Evolutionary conservation across 2,329 filamentous ascomycete genomes (phyloP).

Genomic region (Aquanectria penicillioides): DNA sequence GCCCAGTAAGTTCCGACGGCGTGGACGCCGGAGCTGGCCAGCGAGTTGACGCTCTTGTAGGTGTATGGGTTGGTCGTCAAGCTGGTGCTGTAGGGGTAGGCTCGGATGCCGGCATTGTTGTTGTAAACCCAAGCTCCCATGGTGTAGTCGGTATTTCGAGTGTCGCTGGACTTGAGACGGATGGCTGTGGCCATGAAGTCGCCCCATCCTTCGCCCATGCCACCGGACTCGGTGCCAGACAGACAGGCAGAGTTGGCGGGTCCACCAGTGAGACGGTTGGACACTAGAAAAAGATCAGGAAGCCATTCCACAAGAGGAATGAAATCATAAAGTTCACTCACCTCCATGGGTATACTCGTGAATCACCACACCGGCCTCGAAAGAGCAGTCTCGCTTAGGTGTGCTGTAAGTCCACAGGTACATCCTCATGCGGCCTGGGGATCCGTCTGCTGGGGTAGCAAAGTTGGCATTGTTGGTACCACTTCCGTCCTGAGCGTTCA

Average conservation of each 20-base stretch:
- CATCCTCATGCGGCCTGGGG: conserved; percentile 66
- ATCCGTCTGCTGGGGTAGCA: conserved; percentile 62
- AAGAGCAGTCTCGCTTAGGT: conserved; percentile 63
- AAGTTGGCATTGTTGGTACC: conserved; percentile 68
- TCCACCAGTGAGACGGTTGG: conserved; percentile 68
- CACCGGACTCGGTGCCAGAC: conserved; percentile 57
- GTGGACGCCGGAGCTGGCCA: conserved; percentile 51
- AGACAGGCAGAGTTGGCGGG: conserved; percentile 63
- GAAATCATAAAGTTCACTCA: too few species aligned
- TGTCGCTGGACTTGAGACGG: conserved; percentile 57
- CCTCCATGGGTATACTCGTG: conserved; percentile 67
- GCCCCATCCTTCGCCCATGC: conserved; percentile 69
- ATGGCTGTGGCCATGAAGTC: conserved; percentile 66
- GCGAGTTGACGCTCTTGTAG: conserved; percentile 55
- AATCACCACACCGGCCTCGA: conserved; percentile 68
- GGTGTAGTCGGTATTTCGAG: conserved; percentile 55
- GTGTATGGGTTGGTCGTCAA: conserved; percentile 60
- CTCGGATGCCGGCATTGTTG: conserved; percentile 56
- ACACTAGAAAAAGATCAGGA: conserved; percentile 50
- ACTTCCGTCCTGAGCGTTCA: conserved; percentile 66
- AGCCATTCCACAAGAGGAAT: too few species aligned
- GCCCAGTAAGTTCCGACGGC: conserved; percentile 54
- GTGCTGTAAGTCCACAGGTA: conserved; percentile 62
- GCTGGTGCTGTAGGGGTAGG: conserved; percentile 62
- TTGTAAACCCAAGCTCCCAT: conserved; percentile 62